Percentiles rank a stretch among this genome's conserved stretches.
Evolutionary conservation across 805 yeast species (phyloP).

Genomic region (Yamadazyma philogaea): DNA sequence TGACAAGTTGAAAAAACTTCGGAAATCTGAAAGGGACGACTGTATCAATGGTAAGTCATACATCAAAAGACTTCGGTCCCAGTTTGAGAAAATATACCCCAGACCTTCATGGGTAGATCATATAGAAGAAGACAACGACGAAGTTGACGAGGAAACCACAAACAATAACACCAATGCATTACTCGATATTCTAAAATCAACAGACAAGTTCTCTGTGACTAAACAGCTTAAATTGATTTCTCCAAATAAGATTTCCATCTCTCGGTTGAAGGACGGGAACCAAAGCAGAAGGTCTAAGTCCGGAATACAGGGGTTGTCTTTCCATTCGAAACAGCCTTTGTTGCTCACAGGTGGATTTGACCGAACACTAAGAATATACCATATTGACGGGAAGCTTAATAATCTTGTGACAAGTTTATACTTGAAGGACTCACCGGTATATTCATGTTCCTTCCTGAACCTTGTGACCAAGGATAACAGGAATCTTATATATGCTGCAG

Average conservation of each 20-base stretch:
- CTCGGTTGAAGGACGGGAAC: constrained; percentile 87
- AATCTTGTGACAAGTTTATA: constrained; percentile 79
- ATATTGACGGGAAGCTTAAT: constrained; percentile 84
- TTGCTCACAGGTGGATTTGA: constrained; percentile 92
- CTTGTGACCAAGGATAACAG: constrained; percentile 20
- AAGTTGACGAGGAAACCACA: constrained; percentile 20
- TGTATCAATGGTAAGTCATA: constrained; percentile 59
- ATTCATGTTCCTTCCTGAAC: constrained; percentile 63
- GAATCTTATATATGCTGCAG: constrained; percentile 72
- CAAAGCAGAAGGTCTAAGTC: constrained; percentile 63
- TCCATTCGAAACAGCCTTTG: constrained; percentile 83
- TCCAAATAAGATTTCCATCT: constrained; percentile 65
- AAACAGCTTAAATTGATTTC: constrained; percentile 59
- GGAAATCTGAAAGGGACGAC: constrained; percentile 55
- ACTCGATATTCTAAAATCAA: constrained; percentile 28
- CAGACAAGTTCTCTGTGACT: constrained; percentile 38
- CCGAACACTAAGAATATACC: constrained; percentile 78
- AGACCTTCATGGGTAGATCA: constrained; percentile 75
- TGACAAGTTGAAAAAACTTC: constrained; percentile 67
- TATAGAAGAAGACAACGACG: constrained; percentile 19
- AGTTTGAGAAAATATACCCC: constrained; percentile 72
- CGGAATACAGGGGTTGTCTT: constrained; percentile 79
- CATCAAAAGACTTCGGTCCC: constrained; percentile 62
- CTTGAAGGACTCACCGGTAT: constrained; percentile 75
- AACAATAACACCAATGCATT: constrained; percentile 29